Percentiles rank a stretch among this genome's conserved stretches.
Conservation (phyloP, 331 rosid species). For the Stylosanthes scabra region DNA sequence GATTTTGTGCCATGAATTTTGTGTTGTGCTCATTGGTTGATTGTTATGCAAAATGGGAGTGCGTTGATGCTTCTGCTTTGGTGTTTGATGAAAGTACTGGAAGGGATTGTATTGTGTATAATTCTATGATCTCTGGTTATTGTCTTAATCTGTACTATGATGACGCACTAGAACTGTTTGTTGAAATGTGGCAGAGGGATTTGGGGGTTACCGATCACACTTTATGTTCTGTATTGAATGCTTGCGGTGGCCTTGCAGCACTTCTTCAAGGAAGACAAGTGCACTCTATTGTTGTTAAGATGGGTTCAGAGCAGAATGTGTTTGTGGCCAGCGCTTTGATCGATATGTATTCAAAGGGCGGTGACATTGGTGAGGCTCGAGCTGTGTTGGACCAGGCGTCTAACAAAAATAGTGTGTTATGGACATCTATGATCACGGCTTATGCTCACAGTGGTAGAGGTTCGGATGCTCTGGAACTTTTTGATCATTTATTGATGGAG, state of each 20-base stretch:
- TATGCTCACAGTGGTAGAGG: constrained; percentile 68
- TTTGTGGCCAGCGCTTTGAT: constrained; percentile 65
- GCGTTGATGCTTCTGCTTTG: constrained; percentile 45
- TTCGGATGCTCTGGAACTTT: constrained; percentile 63
- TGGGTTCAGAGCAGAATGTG: constrained; percentile 62
- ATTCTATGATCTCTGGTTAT: constrained; percentile 69
- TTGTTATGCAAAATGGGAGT: constrained; percentile 60
- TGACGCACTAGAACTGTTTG: constrained; percentile 57
- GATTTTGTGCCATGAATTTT: constrained; percentile 54
- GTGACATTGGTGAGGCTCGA: constrained; percentile 57
- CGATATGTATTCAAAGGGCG: constrained; percentile 77
- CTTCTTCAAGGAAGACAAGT: constrained; percentile 62
- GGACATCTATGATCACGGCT: constrained; percentile 70
- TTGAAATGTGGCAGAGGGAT: constrained; percentile 55
- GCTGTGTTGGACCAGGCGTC: constrained; percentile 52
- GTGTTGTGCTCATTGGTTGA: constrained; percentile 59
- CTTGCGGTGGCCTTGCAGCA: constrained; percentile 61
- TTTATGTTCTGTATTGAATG: constrained; percentile 57
- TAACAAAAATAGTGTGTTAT: constrained; percentile 51
- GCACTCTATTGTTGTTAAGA: constrained; percentile 61
- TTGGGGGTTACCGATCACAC: constrained; percentile 62
- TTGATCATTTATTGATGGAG: constrained; percentile 50
- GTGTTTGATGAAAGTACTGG: constrained; percentile 50
- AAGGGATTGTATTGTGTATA: constrained; percentile 57
- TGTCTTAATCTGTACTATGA: constrained; percentile 51